A percentile compares a stretch with the other conserved stretches of the same genome.
Evolutionary conservation across 331 rosid species (phyloP).

Genomic region (Quercus tomentella): DNA sequence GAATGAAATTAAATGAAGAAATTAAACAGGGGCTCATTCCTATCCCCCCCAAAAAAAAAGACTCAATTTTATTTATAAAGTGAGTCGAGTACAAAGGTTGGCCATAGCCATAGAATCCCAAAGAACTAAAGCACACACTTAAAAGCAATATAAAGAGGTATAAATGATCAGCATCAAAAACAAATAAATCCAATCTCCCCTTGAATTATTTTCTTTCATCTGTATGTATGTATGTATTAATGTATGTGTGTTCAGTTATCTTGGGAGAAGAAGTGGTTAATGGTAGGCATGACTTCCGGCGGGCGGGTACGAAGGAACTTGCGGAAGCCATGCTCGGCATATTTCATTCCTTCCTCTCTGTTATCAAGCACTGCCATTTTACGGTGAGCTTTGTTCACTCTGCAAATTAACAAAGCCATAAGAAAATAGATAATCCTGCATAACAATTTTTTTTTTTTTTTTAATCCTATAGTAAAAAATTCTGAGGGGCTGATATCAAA

Average conservation of each 20-base stretch:
- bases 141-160: not conserved
- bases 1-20: too few species aligned
- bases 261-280: slow-evolving; percentile 54
- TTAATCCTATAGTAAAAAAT: not conserved
- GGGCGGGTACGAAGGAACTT: slow-evolving; percentile 73
- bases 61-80: too few species aligned
- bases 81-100: not conserved
- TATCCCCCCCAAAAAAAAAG: too few species aligned
- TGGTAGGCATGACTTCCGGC: slow-evolving; percentile 77
- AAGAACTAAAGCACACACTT: not conserved
- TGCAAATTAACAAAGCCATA: not conserved
- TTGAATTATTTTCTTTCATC: not conserved
- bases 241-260: slow-evolving; percentile 3
- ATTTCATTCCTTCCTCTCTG: slow-evolving; percentile 72
- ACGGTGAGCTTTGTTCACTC: slow-evolving; percentile 54
- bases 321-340: slow-evolving; percentile 65
- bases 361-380: slow-evolving; percentile 62
- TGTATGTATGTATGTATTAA: not conserved
- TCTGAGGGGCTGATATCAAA: not conserved
- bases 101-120: not conserved
- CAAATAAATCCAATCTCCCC: not conserved
- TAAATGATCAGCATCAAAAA: not conserved
- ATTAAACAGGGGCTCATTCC: too few species aligned
- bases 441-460: too few species aligned
- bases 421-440: not conserved